A percentile compares a stretch with the other conserved stretches of the same genome.
phyloP scores from a whole-genome alignment of 306 rosid species.

The barrel medic (Medicago truncatula) region DNA sequence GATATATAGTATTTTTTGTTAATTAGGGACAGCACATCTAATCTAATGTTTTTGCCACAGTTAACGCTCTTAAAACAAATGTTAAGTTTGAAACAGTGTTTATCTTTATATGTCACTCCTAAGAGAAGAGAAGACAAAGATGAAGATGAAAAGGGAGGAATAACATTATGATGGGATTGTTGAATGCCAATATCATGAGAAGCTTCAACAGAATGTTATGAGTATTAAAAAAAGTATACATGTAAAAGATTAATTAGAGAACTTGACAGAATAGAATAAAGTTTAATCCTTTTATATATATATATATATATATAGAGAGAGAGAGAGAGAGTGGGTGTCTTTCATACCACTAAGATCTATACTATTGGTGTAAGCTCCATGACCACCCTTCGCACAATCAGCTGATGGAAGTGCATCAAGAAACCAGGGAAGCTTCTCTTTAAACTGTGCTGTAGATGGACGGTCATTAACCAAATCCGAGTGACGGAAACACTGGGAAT shows the following conservation, averaged over 20 bases:
- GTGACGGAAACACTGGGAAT: slow-evolving; percentile 89
- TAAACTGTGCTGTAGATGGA: slow-evolving; percentile 87
- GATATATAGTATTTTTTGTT: not conserved
- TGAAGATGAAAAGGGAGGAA: slow-evolving; percentile 13
- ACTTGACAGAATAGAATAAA: slow-evolving; percentile 25
- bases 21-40: slow-evolving; percentile 1
- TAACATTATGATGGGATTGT: not conserved
- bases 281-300: slow-evolving; percentile 7
- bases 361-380: slow-evolving; percentile 98
- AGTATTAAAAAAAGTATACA: slow-evolving; percentile 16
- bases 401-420: slow-evolving; percentile 96
- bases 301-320: slow-evolving; percentile 29
- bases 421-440: slow-evolving; percentile 99
- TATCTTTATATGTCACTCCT: not conserved
- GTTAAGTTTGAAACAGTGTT: slow-evolving; percentile 19
- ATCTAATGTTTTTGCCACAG: slow-evolving; percentile 14
- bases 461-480: slow-evolving; percentile 89
- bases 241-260: slow-evolving; percentile 14
- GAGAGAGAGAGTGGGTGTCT: slow-evolving; percentile 34
- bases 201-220: slow-evolving; percentile 28
- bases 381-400: slow-evolving; percentile 99
- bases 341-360: slow-evolving; percentile 81
- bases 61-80: slow-evolving; percentile 3
- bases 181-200: not conserved
- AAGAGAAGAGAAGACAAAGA: slow-evolving; percentile 13